Evolutionary conservation across 768 basidiomycete genomes (phyloP).

Genomic region (Naganishia randhawae): DNA sequence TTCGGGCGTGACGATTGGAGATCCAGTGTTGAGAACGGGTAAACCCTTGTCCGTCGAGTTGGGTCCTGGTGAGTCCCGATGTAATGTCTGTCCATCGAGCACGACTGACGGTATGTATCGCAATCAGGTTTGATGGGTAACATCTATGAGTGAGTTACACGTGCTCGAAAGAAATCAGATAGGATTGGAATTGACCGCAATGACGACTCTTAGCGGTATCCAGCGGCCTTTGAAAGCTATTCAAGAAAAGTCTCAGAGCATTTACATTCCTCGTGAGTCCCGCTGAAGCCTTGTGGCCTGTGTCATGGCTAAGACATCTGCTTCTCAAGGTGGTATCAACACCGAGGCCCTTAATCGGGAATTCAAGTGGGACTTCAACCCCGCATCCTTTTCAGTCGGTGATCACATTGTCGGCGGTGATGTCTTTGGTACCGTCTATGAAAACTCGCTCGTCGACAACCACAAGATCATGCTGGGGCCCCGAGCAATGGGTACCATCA

Average conservation of each 20-base stretch:
- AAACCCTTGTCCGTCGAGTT: conserved; percentile 97
- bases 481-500: conserved; percentile 89
- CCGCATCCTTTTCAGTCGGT: conserved; percentile 69
- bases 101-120: conserved; percentile 20
- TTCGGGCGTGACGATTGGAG: conserved; percentile 96
- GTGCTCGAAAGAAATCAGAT: neutral
- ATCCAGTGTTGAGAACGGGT: conserved; percentile 93
- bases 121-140: conserved; percentile 87
- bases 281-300: neutral
- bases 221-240: conserved; percentile 86
- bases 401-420: conserved; percentile 97
- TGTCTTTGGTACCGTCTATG: conserved; percentile 89
- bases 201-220: conserved; percentile 60
- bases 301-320: neutral
- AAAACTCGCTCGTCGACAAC: conserved; percentile 92
- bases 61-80: conserved; percentile 58
- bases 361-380: conserved; percentile 92
- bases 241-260: conserved; percentile 95
- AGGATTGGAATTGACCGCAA: neutral
- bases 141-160: conserved; percentile 67
- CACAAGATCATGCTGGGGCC: conserved; percentile 98
- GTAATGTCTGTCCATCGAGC: conserved; percentile 6
- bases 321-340: conserved; percentile 79
- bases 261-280: conserved; percentile 75
- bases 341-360: conserved; percentile 86